Conservation (phyloP, 2,329 filamentous ascomycete species). For the Penicillium vulpinum region DNA sequence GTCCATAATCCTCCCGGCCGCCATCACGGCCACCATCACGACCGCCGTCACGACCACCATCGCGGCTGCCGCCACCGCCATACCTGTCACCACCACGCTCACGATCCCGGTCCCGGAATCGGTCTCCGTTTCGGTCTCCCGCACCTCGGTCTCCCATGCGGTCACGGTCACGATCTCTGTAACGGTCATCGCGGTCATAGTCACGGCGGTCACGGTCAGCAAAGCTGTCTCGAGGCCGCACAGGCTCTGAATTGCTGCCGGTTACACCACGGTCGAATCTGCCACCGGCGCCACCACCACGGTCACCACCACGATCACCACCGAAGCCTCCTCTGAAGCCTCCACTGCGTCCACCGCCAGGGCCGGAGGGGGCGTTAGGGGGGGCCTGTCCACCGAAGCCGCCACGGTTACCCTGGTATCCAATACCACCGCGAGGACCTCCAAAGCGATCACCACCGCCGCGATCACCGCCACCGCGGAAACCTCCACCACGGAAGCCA, state of each 20-base stretch:
- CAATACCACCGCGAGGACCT: slow-evolving; percentile 53
- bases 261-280: slow-evolving; percentile 58
- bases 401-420: slow-evolving; percentile 59
- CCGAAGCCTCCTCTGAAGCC: slow-evolving; percentile 53
- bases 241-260: slow-evolving; percentile 81
- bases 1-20: slow-evolving; percentile 56
- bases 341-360: slow-evolving; percentile 56
- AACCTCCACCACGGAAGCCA: slow-evolving; percentile 49
- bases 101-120: slow-evolving; percentile 40
- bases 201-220: slow-evolving; percentile 47
- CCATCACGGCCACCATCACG: slow-evolving; percentile 2
- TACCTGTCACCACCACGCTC: slow-evolving; percentile 52
- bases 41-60: slow-evolving; percentile 33
- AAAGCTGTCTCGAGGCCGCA: slow-evolving; percentile 67
- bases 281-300: slow-evolving; percentile 45
- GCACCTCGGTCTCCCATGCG: slow-evolving; percentile 43
- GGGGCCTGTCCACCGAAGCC: slow-evolving; percentile 51
- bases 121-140: slow-evolving; percentile 45
- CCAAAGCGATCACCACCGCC: slow-evolving; percentile 54
- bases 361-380: slow-evolving; percentile 54
- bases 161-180: slow-evolving; percentile 40
- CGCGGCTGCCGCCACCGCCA: slow-evolving; percentile 44
- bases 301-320: slow-evolving; percentile 38
- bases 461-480: slow-evolving; percentile 45
- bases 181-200: slow-evolving; percentile 54